Percentiles rank a stretch among this genome's conserved stretches.
These are phyloP conservation scores for Chrysoporthe puriensis DNA, from an alignment of 2,329 filamentous ascomycete genomes.

Conservation along the genomic window DNA sequence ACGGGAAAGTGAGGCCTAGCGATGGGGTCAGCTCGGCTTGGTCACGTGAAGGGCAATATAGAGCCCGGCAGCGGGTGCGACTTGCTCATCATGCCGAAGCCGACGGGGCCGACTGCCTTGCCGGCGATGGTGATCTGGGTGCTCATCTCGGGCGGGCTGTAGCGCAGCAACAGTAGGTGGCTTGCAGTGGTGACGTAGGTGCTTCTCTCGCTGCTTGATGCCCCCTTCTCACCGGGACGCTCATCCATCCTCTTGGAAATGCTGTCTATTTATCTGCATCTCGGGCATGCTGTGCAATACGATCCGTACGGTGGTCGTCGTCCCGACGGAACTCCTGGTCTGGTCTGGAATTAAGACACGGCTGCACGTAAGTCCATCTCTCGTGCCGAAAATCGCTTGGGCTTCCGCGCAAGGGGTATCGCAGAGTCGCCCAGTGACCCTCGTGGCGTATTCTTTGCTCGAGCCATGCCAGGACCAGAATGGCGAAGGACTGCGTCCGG, in stretches of 20 bases:
- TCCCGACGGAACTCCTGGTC: not conserved
- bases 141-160: not conserved
- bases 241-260: not conserved
- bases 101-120: constrained; percentile 21
- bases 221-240: not conserved
- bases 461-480: not conserved
- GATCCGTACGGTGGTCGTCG: not conserved
- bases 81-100: constrained; percentile 43
- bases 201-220: not conserved
- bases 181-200: not conserved
- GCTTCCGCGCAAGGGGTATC: not conserved
- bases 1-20: constrained; percentile 15
- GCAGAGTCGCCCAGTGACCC: not conserved
- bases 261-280: not conserved
- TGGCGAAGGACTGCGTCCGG: not conserved
- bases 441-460: not conserved
- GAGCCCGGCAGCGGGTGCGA: constrained; percentile 24
- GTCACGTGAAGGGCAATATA: not conserved
- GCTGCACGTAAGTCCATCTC: not conserved
- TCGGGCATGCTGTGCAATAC: not conserved
- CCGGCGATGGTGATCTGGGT: constrained; percentile 17
- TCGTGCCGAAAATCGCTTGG: not conserved
- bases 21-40: not conserved
- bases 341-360: not conserved
- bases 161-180: not conserved